Percentiles rank a stretch among this genome's conserved stretches.
Conservation (phyloP, 108 stramenopile genomes). For the Nitzschia inconspicua region DNA sequence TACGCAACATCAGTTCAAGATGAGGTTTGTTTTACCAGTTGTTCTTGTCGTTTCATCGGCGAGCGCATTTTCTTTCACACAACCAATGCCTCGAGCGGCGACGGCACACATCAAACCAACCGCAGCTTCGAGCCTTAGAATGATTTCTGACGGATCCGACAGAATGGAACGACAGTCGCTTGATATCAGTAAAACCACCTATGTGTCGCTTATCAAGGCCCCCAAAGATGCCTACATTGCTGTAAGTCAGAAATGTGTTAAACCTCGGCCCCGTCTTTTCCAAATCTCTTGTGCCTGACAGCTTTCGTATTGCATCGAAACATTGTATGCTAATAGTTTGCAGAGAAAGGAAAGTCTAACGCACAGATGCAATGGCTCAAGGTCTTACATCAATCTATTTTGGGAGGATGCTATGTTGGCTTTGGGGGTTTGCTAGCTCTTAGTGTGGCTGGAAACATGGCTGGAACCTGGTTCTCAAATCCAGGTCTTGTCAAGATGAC, state of each 20-base stretch:
- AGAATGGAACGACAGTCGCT: conserved; percentile 7
- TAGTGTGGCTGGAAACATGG: conserved; percentile 26
- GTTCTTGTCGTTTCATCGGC: too few species aligned
- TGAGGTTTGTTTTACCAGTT: too few species aligned
- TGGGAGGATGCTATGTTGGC: conserved; percentile 32
- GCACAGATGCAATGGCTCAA: conserved; percentile 10
- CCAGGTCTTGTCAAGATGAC: conserved; percentile 27
- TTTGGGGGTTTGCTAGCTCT: conserved; percentile 27
- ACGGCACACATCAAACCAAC: too few species aligned
- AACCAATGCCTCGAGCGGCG: too few species aligned
- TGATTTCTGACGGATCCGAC: conserved; percentile 10
- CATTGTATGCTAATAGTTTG: too few species aligned
- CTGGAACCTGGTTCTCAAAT: conserved; percentile 23
- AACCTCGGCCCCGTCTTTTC: too few species aligned
- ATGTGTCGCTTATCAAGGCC: background rate
- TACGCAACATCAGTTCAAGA: too few species aligned
- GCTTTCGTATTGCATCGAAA: too few species aligned
- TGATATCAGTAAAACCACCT: conserved; percentile 14
- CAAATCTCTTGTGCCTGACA: too few species aligned
- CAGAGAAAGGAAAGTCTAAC: conserved; percentile 7
- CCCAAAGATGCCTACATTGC: conserved; percentile 10
- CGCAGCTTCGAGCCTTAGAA: too few species aligned
- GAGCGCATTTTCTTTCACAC: too few species aligned
- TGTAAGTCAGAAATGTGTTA: too few species aligned
- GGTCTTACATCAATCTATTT: conserved; percentile 18